A percentile compares a stretch with the other conserved stretches of the same genome.
Conservation (phyloP, 345 rosid genomes). For the Limnanthes douglasii region DNA sequence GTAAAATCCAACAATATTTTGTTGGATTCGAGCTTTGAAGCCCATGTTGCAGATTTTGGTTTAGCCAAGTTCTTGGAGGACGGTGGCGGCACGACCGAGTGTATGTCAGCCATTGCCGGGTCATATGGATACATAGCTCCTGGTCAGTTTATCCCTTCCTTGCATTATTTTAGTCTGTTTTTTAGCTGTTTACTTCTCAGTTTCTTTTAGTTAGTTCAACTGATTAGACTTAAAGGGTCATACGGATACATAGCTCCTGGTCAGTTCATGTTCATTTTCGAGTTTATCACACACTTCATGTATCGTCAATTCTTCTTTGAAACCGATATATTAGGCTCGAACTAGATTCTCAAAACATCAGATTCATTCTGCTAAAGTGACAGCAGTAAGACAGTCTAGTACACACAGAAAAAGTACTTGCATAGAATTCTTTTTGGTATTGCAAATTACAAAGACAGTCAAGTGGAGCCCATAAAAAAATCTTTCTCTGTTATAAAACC, state of each 20-base stretch:
- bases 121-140: constrained; percentile 78
- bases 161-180: no score
- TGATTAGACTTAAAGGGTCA: constrained; percentile 27
- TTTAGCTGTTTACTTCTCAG: no score
- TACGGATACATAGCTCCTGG: constrained; percentile 98
- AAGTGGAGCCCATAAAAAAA: no score
- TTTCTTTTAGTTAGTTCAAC: neutral
- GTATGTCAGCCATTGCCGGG: constrained; percentile 69
- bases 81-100: constrained; percentile 35
- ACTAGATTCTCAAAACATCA: no score
- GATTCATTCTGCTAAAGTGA: constrained; percentile 1
- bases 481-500: no score
- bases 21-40: constrained; percentile 48
- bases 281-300: no score
- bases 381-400: constrained; percentile 5
- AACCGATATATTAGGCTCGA: no score
- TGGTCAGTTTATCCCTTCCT: no score
- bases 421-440: constrained; percentile 5
- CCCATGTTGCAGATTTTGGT: constrained; percentile 67
- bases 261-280: constrained; percentile 8
- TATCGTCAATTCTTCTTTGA: no score
- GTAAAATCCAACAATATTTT: constrained; percentile 67
- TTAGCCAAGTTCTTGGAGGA: constrained; percentile 50
- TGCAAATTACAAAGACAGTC: neutral
- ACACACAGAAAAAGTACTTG: no score